Percentiles rank a stretch among this genome's conserved stretches.
Conservation (phyloP, 768 basidiomycete genomes). For the Hydnum rufescens region DNA sequence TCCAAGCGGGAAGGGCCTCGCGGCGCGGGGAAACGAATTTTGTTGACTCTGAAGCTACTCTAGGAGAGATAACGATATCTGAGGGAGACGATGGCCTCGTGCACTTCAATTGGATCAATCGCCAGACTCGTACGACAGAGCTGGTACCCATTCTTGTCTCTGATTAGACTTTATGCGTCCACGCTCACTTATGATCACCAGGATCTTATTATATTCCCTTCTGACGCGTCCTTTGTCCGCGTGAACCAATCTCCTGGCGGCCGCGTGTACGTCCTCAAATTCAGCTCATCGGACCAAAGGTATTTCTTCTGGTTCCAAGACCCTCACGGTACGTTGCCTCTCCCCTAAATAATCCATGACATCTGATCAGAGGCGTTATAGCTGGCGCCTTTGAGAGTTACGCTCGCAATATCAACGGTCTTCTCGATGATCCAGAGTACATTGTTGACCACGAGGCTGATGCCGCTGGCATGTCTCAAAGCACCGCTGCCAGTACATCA, state of each 20-base stretch:
- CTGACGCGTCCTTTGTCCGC: conserved; percentile 64
- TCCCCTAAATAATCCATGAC: background rate
- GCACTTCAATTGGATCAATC: conserved; percentile 66
- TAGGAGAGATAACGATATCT: background rate
- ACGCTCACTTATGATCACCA: conserved; percentile 15
- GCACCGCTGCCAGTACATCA: background rate
- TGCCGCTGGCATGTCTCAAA: background rate
- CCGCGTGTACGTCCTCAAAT: conserved; percentile 73
- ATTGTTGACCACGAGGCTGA: background rate
- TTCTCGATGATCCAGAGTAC: conserved; percentile 46
- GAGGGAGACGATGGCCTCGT: conserved; percentile 50
- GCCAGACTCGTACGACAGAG: conserved; percentile 35
- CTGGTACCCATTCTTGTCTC: conserved; percentile 27
- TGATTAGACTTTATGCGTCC: background rate
- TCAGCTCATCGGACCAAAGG: conserved; percentile 72
- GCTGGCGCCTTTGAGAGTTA: conserved; percentile 30
- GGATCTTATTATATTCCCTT: conserved; percentile 79
- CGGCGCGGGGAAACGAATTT: background rate
- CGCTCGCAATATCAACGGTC: conserved; percentile 45
- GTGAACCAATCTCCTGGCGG: conserved; percentile 46
- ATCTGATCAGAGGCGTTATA: conserved; percentile 4
- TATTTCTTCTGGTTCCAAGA: conserved; percentile 42
- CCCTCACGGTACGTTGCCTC: conserved; percentile 15
- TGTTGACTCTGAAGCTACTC: background rate
- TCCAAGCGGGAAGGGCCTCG: background rate